A percentile compares a stretch with the other conserved stretches of the same genome.
Conservation (phyloP, 495 filamentous ascomycete species). For the Halenospora varia region DNA sequence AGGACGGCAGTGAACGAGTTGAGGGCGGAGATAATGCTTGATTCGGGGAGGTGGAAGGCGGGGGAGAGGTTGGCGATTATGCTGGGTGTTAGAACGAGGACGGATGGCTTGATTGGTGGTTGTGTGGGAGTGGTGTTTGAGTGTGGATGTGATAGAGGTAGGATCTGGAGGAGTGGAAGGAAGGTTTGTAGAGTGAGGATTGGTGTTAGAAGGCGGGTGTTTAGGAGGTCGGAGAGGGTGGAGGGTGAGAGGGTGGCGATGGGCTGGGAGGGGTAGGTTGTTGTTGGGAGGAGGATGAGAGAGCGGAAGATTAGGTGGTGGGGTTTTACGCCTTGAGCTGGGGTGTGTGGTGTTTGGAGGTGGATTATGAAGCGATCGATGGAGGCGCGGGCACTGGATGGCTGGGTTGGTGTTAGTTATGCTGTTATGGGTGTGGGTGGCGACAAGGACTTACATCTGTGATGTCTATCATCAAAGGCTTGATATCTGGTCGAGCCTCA, state of each 20-base stretch:
- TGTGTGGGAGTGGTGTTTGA: conserved; percentile 41
- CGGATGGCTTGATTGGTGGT: conserved; percentile 40
- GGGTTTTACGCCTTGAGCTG: conserved; percentile 65
- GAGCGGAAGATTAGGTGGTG: conserved; percentile 72
- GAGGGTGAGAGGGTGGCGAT: conserved; percentile 79
- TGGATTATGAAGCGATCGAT: conserved; percentile 63
- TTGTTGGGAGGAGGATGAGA: conserved; percentile 71
- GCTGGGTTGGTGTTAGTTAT: conserved; percentile 31
- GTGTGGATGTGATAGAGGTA: conserved; percentile 30
- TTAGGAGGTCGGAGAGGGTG: conserved; percentile 82
- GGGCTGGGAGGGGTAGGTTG: conserved; percentile 67
- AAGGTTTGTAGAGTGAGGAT: conserved; percentile 84
- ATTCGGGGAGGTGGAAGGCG: conserved; percentile 81
- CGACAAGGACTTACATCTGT: conserved; percentile 52
- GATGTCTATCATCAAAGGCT: conserved; percentile 77
- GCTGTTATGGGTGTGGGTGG: not conserved
- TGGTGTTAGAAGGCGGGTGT: conserved; percentile 88
- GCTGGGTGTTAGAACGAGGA: conserved; percentile 79
- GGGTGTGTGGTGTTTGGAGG: conserved; percentile 66
- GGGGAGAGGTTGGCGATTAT: conserved; percentile 80
- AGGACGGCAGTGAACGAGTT: conserved; percentile 75
- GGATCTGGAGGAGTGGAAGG: conserved; percentile 67
- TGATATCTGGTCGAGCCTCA: conserved; percentile 73
- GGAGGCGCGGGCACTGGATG: conserved; percentile 47
- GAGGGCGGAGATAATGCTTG: conserved; percentile 70